Conservation (phyloP, 805 yeast species). For the Myxozyma neglecta region DNA sequence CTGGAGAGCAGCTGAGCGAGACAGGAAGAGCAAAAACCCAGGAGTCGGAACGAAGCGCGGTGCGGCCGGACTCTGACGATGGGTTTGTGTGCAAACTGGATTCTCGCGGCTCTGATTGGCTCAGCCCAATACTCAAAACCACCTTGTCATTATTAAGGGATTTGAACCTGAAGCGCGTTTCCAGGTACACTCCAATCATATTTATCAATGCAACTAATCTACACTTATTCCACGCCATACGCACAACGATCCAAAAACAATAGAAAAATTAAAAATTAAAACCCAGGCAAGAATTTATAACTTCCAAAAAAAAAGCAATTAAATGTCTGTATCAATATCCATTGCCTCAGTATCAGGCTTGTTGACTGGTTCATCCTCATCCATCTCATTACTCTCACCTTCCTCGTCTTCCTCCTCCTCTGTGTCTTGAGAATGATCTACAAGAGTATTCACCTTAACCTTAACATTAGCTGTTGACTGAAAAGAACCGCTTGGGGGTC, state of each 20-base stretch:
- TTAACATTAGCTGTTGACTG: not conserved
- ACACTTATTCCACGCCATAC: too few relatives aligned
- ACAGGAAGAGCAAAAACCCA: not conserved
- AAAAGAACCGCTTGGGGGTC: constrained; percentile 2
- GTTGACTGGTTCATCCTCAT: not conserved
- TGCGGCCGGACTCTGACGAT: constrained; percentile 7
- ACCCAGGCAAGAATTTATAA: too few relatives aligned
- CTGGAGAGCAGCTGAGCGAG: not conserved
- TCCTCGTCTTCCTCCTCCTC: constrained; percentile 8
- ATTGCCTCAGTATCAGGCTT: not conserved
- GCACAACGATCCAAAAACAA: too few relatives aligned
- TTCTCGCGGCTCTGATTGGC: constrained; percentile 18
- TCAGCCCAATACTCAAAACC: not conserved
- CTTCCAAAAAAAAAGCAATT: not conserved
- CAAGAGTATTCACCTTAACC: not conserved
- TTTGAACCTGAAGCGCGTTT: not conserved
- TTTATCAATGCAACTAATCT: too few relatives aligned
- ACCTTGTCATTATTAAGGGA: not conserved
- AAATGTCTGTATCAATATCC: constrained; percentile 1
- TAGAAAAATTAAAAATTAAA: too few relatives aligned
- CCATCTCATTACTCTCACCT: constrained; percentile 2
- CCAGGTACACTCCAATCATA: not conserved
- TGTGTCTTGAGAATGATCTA: constrained; percentile 6
- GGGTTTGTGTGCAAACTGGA: constrained; percentile 10
- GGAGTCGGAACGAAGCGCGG: constrained; percentile 4